phyloP scores from a whole-genome alignment of 2,329 filamentous ascomycete genomes.

The Fusarium domesticum region DNA sequence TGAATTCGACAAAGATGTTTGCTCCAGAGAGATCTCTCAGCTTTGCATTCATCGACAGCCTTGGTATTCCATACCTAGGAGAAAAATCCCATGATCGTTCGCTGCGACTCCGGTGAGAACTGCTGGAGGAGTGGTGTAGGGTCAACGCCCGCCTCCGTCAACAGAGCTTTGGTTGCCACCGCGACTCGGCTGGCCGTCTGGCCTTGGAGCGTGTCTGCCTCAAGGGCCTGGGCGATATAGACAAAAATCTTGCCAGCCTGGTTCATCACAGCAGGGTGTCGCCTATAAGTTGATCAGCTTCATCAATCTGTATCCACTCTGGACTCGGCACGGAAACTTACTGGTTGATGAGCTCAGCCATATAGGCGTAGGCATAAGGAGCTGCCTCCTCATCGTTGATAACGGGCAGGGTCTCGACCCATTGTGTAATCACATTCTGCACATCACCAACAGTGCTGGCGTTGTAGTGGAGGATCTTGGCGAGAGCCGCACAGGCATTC shows the following conservation, averaged over 20 bases:
- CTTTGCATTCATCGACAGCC: background rate
- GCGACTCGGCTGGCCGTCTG: slow-evolving; percentile 77
- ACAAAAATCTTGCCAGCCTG: slow-evolving; percentile 81
- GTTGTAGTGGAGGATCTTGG: slow-evolving; percentile 95
- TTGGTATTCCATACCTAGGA: slow-evolving; percentile 42
- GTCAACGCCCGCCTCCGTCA: slow-evolving; percentile 71
- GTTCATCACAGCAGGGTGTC: slow-evolving; percentile 75
- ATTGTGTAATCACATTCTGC: slow-evolving; percentile 74
- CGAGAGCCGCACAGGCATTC: slow-evolving; percentile 93
- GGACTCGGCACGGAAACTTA: slow-evolving; percentile 51
- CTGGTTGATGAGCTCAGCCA: slow-evolving; percentile 90
- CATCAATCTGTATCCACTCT: background rate
- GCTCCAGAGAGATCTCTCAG: background rate
- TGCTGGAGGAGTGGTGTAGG: slow-evolving; percentile 71
- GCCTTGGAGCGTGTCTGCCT: slow-evolving; percentile 85
- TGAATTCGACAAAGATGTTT: background rate
- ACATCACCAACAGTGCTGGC: slow-evolving; percentile 69
- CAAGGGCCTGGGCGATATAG: slow-evolving; percentile 81
- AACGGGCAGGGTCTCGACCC: slow-evolving; percentile 88
- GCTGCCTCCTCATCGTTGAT: slow-evolving; percentile 96
- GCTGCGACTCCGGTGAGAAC: slow-evolving; percentile 76
- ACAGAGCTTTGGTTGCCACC: slow-evolving; percentile 71
- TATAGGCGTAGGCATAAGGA: slow-evolving; percentile 90
- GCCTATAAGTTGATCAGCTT: slow-evolving; percentile 49
- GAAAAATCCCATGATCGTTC: slow-evolving; percentile 76